Evolutionary conservation across 2,329 filamentous ascomycete genomes (phyloP).

Genomic region (Diaporthe batatas): DNA sequence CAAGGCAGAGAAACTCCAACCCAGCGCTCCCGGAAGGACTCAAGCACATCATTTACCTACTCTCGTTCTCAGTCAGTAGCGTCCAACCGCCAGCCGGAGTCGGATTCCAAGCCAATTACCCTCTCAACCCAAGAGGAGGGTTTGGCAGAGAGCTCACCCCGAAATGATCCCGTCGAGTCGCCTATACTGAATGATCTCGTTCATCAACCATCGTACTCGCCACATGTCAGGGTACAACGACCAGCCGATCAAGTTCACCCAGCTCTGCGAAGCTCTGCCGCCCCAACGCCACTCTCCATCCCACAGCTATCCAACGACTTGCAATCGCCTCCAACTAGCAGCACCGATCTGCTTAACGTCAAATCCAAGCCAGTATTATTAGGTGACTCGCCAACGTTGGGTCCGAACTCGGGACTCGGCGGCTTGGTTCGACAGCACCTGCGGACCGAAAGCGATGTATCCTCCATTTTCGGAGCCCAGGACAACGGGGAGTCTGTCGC

Average conservation of each 20-base stretch:
- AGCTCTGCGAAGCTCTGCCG: slow-evolving; percentile 62
- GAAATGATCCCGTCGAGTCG: slow-evolving; percentile 58
- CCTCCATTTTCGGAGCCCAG: slow-evolving; percentile 76
- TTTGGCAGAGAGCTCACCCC: slow-evolving; percentile 55
- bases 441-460: slow-evolving; percentile 83
- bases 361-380: slow-evolving; percentile 50
- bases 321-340: slow-evolving; percentile 45
- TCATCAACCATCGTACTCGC: slow-evolving; percentile 46
- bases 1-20: slow-evolving; percentile 76
- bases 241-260: slow-evolving; percentile 68
- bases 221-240: slow-evolving; percentile 58
- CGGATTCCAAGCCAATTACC: slow-evolving; percentile 49
- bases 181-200: slow-evolving; percentile 44
- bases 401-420: slow-evolving; percentile 77
- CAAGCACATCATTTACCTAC: slow-evolving; percentile 56
- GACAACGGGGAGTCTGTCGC: slow-evolving; percentile 28
- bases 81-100: slow-evolving; percentile 54
- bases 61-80: slow-evolving; percentile 63
- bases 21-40: slow-evolving; percentile 60
- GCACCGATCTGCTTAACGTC: slow-evolving; percentile 41
- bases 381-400: slow-evolving; percentile 83
- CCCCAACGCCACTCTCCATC: slow-evolving; percentile 59
- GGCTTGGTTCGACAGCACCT: slow-evolving; percentile 89
- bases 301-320: slow-evolving; percentile 47
- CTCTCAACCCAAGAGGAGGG: slow-evolving; percentile 51